phyloP scores from a whole-genome alignment of 2,329 filamentous ascomycete genomes.

The Hypomyces perniciosus region DNA sequence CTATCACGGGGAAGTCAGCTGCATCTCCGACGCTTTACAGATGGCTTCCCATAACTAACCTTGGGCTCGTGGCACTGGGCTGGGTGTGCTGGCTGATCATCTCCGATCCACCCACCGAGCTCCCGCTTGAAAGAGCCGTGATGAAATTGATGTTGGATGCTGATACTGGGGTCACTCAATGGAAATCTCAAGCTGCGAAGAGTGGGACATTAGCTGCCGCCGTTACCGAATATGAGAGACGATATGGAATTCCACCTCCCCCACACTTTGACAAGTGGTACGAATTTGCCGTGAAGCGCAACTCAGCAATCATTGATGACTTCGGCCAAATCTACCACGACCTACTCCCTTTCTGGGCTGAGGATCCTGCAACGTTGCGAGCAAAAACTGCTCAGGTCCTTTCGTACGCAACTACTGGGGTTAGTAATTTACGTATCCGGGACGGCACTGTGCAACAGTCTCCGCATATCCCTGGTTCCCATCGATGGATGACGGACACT shows the following conservation, averaged over 20 bases:
- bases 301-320: constrained; percentile 66
- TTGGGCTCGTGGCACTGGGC: constrained; percentile 7
- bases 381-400: constrained; percentile 37
- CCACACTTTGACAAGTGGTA: constrained; percentile 78
- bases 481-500: constrained; percentile 32
- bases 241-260: constrained; percentile 59
- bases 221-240: constrained; percentile 36
- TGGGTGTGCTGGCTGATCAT: constrained; percentile 8
- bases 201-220: constrained; percentile 25
- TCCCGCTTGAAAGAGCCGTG: constrained; percentile 11
- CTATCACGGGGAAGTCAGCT: not conserved
- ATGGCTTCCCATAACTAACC: constrained; percentile 14
- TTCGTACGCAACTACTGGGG: constrained; percentile 28
- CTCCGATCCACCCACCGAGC: not conserved
- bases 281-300: constrained; percentile 56
- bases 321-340: constrained; percentile 69
- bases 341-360: constrained; percentile 70
- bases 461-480: constrained; percentile 25
- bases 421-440: constrained; percentile 48
- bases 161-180: constrained; percentile 7
- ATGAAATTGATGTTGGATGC: constrained; percentile 14
- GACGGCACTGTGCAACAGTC: constrained; percentile 49
- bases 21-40: not conserved
- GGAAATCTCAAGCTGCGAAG: constrained; percentile 16
- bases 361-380: constrained; percentile 59